Base-by-base conservation (phyloP, 371 early-diverging fungal species). In the Gilbertella persicaria region DNA sequence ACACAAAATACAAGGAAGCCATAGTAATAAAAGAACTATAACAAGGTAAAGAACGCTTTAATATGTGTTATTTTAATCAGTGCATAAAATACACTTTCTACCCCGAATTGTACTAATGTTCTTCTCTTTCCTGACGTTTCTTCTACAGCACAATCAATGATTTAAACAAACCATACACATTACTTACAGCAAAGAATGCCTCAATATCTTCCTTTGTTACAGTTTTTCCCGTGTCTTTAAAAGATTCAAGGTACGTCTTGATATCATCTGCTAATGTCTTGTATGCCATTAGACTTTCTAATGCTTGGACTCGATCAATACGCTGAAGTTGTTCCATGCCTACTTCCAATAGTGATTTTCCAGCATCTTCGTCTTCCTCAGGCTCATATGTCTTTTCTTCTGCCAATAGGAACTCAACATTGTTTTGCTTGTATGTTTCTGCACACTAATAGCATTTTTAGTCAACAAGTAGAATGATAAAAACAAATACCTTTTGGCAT, bases 121-220 rank as follows among this genome's bases (percentile, higher is more conserved):
- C 5, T 37, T 46, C 28, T 35, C 19, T 13, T 21, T 46, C 28
- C 17, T 46, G 29, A 13, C 47, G 29, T 33, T 46, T 46, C 17
- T 46, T 17, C 5, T 25, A 21, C 7, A 45, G n/a, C n/a, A 23
- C 8, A 44, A 26, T 13, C 28, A 28, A 28, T 28, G 5, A 28
- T 4, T 9, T 28, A 35, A 0, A 17, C 10, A n/a, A n/a, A n/a
- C n/a, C n/a, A n/a, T n/a, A n/a, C n/a, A n/a, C n/a, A n/a, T n/a
- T n/a, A 50, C 63, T 58, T 67, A 67, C 69, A 19, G 45, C 79
- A 72, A 94, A 93, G 50, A 92, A 91, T 12, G 62, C 72, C 30
- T 75, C 65, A 16, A 95, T 82, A 56, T 94, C 94, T 30, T 82
- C 71, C 47, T 79, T 80, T 0, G 90, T 90, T 3, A 94, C 91